Percentiles rank a stretch among this genome's conserved stretches.
These are phyloP conservation scores for Trametes cubensis DNA, from an alignment of 768 basidiomycete genomes.

Conservation along the genomic window DNA sequence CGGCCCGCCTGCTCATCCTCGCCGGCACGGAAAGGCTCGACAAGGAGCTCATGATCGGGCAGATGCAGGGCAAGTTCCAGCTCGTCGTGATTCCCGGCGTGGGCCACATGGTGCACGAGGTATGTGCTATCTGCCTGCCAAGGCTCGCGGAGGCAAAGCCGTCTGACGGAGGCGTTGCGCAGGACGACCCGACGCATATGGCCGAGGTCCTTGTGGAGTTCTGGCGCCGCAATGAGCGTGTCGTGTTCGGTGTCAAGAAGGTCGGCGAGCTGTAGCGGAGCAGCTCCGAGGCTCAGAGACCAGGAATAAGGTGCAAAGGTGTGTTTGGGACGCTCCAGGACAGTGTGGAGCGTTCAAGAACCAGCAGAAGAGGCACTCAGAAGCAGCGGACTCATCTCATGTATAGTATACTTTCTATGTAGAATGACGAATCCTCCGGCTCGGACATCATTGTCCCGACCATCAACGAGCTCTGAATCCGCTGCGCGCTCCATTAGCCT, in stretches of 20 bases:
- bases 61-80: constrained; percentile 89
- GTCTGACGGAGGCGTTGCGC: constrained; percentile 4
- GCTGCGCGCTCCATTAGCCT: not conserved
- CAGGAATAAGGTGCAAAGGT: not conserved
- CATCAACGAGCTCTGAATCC: too few relatives aligned
- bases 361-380: too few relatives aligned
- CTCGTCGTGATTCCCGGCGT: constrained; percentile 83
- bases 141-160: not conserved
- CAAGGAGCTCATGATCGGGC: constrained; percentile 89
- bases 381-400: not conserved
- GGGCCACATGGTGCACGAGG: constrained; percentile 96
- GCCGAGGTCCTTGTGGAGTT: constrained; percentile 86
- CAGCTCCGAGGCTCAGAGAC: too few relatives aligned
- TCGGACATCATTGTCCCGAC: too few relatives aligned
- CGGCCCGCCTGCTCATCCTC: constrained; percentile 85
- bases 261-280: constrained; percentile 49
- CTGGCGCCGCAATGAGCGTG: constrained; percentile 85
- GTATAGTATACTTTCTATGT: constrained; percentile 11
- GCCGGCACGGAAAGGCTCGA: constrained; percentile 95
- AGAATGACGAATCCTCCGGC: not conserved
- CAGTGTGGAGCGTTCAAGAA: too few relatives aligned
- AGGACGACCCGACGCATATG: constrained; percentile 85
- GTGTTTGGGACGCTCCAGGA: not conserved
- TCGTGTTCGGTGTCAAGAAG: constrained; percentile 60
- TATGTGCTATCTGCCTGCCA: constrained; percentile 36